Evolutionary conservation across 2,329 filamentous ascomycete species (phyloP).

Genomic region (Aspergillus sp.): DNA sequence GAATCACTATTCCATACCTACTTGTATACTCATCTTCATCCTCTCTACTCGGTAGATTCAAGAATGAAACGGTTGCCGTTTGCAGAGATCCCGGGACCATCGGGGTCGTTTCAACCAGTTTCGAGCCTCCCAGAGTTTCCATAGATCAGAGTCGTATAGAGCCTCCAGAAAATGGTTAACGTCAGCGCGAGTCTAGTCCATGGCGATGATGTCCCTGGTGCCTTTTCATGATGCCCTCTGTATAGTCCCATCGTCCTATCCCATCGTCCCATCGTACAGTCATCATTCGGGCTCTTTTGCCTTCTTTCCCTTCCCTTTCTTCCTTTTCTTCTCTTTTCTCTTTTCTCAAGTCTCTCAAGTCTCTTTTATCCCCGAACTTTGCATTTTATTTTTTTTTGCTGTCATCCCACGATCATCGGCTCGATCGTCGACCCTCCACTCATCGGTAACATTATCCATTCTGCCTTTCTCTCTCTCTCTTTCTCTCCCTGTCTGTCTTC

Average conservation of each 20-base stretch:
- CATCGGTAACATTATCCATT: background rate
- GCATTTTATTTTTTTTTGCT: slow-evolving; percentile 11
- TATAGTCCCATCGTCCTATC: background rate
- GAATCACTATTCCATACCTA: background rate
- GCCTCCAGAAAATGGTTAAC: background rate
- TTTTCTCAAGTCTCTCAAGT: slow-evolving; percentile 17
- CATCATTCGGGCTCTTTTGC: background rate
- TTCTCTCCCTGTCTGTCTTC: slow-evolving; percentile 2
- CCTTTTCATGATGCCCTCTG: background rate
- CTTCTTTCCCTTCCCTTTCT: slow-evolving; percentile 10
- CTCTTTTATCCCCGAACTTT: slow-evolving; percentile 24
- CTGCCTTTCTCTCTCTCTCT: slow-evolving; percentile 1
- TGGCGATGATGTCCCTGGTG: background rate
- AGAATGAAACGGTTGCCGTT: background rate
- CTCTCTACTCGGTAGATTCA: too few species aligned
- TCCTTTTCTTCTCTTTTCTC: slow-evolving; percentile 12
- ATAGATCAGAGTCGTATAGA: too few species aligned
- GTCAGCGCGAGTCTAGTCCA: background rate
- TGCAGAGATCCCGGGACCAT: background rate
- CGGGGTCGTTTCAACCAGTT: background rate
- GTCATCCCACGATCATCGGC: background rate
- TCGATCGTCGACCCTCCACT: background rate
- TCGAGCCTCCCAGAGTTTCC: background rate
- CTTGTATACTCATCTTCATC: too few species aligned
- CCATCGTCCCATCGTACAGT: too few species aligned